These are phyloP conservation scores for Sclerospora graminicola DNA, from an alignment of 352 stramenopile species.

Conservation along the genomic window DNA sequence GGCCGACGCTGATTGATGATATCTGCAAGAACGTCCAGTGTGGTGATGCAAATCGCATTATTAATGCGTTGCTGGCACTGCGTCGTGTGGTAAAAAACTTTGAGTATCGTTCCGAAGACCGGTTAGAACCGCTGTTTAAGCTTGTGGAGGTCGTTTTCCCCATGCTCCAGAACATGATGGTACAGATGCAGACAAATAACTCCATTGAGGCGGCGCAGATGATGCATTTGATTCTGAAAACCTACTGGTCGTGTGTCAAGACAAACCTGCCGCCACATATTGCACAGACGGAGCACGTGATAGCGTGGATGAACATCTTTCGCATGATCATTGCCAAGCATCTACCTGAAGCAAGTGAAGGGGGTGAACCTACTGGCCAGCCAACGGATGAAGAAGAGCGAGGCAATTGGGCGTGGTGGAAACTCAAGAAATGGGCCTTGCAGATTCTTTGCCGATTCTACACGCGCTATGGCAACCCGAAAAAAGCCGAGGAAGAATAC, in stretches of 20 bases:
- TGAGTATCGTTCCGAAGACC: conserved; percentile 93
- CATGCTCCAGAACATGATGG: conserved; percentile 88
- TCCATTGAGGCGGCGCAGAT: conserved; percentile 91
- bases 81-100: conserved; percentile 97
- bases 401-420: conserved; percentile 94
- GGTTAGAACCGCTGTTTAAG: conserved; percentile 84
- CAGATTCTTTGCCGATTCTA: conserved; percentile 97
- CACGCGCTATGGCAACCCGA: conserved; percentile 93
- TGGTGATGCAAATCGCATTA: conserved; percentile 75
- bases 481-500: conserved; percentile 87
- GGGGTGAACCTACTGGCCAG: conserved; percentile 75
- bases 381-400: conserved; percentile 88
- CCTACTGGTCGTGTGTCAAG: conserved; percentile 96
- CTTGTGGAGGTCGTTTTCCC: conserved; percentile 91
- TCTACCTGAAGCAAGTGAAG: conserved; percentile 82
- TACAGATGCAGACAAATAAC: conserved; percentile 70
- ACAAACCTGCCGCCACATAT: conserved; percentile 87
- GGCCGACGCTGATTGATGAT: conserved; percentile 87
- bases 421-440: conserved; percentile 97
- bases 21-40: conserved; percentile 87
- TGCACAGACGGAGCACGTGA: conserved; percentile 76
- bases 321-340: conserved; percentile 83
- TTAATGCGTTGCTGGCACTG: conserved; percentile 89
- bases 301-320: conserved; percentile 91
- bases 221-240: conserved; percentile 94